Conservation (phyloP, 2,329 filamentous ascomycete species). For the Nothophaeocryptopus gaeumannii region DNA sequence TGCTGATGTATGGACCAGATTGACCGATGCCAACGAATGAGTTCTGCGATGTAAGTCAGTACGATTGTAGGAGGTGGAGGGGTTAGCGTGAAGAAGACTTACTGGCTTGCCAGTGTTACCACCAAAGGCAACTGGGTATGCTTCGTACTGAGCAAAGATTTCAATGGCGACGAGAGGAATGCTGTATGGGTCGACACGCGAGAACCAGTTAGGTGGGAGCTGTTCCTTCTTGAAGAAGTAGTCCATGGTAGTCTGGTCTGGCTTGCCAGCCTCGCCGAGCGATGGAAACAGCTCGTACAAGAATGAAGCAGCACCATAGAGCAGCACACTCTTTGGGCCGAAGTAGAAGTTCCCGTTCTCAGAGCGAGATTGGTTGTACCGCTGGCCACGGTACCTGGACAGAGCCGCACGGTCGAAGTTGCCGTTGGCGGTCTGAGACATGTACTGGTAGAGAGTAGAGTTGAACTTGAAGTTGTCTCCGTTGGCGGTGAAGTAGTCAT, state of each 20-base stretch:
- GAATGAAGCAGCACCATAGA: constrained; percentile 46
- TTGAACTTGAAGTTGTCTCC: constrained; percentile 44
- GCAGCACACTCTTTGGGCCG: constrained; percentile 39
- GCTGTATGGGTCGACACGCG: constrained; percentile 36
- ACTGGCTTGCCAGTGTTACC: constrained; percentile 41
- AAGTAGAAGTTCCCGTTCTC: constrained; percentile 46
- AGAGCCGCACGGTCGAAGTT: constrained; percentile 40
- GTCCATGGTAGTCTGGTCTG: constrained; percentile 18
- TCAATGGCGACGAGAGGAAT: constrained; percentile 38
- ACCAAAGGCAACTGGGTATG: constrained; percentile 44
- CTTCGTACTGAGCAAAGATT: constrained; percentile 42
- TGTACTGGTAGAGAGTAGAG: constrained; percentile 40
- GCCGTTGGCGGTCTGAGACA: constrained; percentile 34
- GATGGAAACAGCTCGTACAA: constrained; percentile 44
- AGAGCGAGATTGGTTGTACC: constrained; percentile 40
- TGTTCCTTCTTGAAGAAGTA: constrained; percentile 44
- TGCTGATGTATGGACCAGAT: constrained; percentile 36
- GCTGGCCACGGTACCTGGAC: constrained; percentile 39
- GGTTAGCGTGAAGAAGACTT: background rate
- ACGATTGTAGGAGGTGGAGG: background rate
- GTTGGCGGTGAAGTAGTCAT: constrained; percentile 39
- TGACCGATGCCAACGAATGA: constrained; percentile 35
- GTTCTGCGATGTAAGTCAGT: constrained; percentile 17
- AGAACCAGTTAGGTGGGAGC: constrained; percentile 38
- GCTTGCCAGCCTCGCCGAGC: constrained; percentile 14